These are phyloP conservation scores for Podospora tetraspora DNA, from an alignment of 495 filamentous ascomycete species.

Conservation along the genomic window DNA sequence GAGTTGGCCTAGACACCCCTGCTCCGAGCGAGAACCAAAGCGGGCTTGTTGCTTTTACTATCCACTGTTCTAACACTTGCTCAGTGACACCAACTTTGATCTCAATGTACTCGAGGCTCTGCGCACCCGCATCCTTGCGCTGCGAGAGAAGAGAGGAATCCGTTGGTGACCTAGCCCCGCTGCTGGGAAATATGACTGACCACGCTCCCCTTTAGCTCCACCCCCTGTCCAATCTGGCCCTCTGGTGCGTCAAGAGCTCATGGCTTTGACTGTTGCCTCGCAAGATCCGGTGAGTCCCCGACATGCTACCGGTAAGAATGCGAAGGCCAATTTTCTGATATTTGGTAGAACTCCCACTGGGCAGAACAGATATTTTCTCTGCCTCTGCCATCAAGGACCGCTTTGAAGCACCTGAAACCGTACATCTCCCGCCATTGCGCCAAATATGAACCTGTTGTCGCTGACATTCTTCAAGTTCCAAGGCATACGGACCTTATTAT, in stretches of 20 bases:
- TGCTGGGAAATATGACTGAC: background rate
- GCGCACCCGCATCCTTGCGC: slow-evolving; percentile 39
- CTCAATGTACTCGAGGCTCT: slow-evolving; percentile 46
- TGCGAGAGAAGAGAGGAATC: slow-evolving; percentile 43
- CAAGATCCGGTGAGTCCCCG: slow-evolving; percentile 27
- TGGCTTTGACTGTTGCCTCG: slow-evolving; percentile 19
- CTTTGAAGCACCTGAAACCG: slow-evolving; percentile 38
- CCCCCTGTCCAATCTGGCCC: slow-evolving; percentile 25
- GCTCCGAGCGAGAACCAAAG: background rate
- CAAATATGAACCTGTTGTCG: background rate
- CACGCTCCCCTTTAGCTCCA: slow-evolving; percentile 20
- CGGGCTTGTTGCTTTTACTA: background rate
- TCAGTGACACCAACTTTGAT: slow-evolving; percentile 49
- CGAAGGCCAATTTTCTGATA: background rate
- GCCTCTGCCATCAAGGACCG: slow-evolving; percentile 45
- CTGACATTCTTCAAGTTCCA: slow-evolving; percentile 24
- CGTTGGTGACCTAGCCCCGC: slow-evolving; percentile 25
- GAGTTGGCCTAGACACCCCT: slow-evolving; percentile 5
- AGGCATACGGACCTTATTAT: slow-evolving; percentile 35
- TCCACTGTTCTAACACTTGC: slow-evolving; percentile 12
- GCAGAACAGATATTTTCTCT: slow-evolving; percentile 54
- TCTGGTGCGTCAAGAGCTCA: slow-evolving; percentile 25
- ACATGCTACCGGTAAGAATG: background rate
- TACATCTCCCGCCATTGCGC: slow-evolving; percentile 5
- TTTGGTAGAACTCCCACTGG: slow-evolving; percentile 34